These are phyloP conservation scores for Pleurotus giganteus DNA, from an alignment of 768 basidiomycete genomes.

Conservation along the genomic window DNA sequence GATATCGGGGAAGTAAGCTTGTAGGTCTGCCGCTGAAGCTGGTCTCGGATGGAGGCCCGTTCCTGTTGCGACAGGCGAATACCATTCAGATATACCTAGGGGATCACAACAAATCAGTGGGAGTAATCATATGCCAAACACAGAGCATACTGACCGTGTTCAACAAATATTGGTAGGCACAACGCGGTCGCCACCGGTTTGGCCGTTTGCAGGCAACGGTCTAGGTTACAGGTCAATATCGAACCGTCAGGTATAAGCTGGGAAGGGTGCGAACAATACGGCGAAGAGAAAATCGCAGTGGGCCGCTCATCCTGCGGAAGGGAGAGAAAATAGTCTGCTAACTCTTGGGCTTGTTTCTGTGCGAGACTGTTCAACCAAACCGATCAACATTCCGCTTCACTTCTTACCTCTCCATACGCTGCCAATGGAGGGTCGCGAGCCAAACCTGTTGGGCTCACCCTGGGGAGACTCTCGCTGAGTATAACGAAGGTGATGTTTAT, in stretches of 20 bases:
- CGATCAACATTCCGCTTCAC: not conserved
- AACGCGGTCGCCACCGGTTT: constrained; percentile 62
- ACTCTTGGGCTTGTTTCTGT: constrained; percentile 71
- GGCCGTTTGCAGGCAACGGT: constrained; percentile 85
- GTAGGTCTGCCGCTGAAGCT: constrained; percentile 50
- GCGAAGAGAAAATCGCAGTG: constrained; percentile 81
- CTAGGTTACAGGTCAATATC: constrained; percentile 30
- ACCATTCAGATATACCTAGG: constrained; percentile 76
- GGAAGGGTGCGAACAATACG: constrained; percentile 55
- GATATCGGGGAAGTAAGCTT: constrained; percentile 54
- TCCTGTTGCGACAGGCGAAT: constrained; percentile 62
- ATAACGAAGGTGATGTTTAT: not conserved
- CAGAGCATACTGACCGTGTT: constrained; percentile 58
- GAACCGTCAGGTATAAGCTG: not conserved
- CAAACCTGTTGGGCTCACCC: constrained; percentile 65
- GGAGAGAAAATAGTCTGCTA: constrained; percentile 61
- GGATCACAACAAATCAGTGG: not conserved
- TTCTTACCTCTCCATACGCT: constrained; percentile 61
- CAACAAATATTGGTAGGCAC: constrained; percentile 68
- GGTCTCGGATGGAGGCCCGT: constrained; percentile 80
- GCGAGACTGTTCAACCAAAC: not conserved
- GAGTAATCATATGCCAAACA: not conserved
- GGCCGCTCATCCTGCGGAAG: constrained; percentile 67
- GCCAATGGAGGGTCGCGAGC: constrained; percentile 74
- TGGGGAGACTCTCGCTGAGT: constrained; percentile 23